phyloP scores from a whole-genome alignment of 225 moss, liverwort and hornwort genomes.

The Pleurozium schreberi region DNA sequence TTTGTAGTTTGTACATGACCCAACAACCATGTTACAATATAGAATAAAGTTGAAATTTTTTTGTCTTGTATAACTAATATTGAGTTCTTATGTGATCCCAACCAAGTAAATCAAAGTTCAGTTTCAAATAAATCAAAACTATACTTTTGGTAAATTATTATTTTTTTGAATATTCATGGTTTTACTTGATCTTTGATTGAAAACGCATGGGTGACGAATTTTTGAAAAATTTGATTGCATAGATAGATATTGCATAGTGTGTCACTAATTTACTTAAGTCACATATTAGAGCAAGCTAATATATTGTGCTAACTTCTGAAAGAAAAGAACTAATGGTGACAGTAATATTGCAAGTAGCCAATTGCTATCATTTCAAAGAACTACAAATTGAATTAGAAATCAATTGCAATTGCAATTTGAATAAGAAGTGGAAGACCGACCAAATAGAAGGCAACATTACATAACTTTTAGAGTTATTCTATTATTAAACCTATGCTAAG shows the following conservation, averaged over 20 bases:
- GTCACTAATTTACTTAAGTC: not conserved
- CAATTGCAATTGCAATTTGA: not conserved
- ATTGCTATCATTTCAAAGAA: not conserved
- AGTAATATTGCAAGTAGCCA: not conserved
- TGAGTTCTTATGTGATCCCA: not conserved
- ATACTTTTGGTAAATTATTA: not conserved
- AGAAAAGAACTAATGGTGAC: not conserved
- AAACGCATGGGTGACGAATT: not conserved
- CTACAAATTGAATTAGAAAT: too few relatives aligned
- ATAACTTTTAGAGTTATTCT: not conserved
- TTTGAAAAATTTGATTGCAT: not conserved
- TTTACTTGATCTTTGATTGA: not conserved
- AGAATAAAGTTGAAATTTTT: not conserved
- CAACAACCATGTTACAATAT: not conserved
- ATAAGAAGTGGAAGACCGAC: not conserved
- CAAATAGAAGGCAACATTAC: not conserved
- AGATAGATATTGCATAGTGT: accelerated
- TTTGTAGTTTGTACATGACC: not conserved
- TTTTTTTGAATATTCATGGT: not conserved
- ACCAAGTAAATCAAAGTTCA: not conserved
- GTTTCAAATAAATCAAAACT: not conserved
- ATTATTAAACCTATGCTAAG: not conserved
- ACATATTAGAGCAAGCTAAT: accelerated
- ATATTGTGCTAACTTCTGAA: not conserved
- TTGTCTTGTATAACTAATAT: not conserved